Evolutionary conservation across 2,329 filamentous ascomycete genomes (phyloP).

Genomic region (Aspergillus terreus): DNA sequence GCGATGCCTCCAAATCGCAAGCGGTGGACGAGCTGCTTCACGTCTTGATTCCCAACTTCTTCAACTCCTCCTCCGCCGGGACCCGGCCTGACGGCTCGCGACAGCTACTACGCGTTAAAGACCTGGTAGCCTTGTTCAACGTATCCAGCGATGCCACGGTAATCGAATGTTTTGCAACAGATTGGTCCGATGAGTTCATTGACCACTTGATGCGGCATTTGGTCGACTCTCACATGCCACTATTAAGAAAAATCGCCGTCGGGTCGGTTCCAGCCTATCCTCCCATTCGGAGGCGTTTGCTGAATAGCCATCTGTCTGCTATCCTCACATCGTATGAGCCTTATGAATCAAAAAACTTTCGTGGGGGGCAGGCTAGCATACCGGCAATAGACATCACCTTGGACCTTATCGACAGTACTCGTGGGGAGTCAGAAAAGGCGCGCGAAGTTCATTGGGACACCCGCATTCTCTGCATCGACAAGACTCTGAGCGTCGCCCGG

Average conservation of each 20-base stretch:
- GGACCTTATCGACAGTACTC: background rate
- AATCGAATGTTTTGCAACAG: background rate
- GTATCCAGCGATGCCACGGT: background rate
- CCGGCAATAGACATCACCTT: background rate
- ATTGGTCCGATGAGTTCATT: background rate
- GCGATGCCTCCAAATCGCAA: background rate
- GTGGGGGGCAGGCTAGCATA: background rate
- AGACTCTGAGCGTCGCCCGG: background rate
- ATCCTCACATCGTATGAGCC: background rate
- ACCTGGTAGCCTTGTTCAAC: background rate
- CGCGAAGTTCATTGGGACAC: background rate
- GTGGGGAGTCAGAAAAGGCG: background rate
- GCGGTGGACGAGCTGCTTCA: background rate
- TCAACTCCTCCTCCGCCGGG: background rate
- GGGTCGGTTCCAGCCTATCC: background rate
- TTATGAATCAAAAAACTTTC: background rate
- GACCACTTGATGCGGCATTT: background rate
- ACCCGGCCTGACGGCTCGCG: background rate
- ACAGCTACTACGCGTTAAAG: background rate
- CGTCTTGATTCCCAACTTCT: background rate
- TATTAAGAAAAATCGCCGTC: background rate
- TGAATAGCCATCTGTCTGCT: background rate
- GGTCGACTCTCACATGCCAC: background rate
- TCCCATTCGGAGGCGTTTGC: background rate
- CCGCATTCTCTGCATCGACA: background rate